Evolutionary conservation across 768 basidiomycete species (phyloP).

Genomic region (Podaxis rugospora): DNA sequence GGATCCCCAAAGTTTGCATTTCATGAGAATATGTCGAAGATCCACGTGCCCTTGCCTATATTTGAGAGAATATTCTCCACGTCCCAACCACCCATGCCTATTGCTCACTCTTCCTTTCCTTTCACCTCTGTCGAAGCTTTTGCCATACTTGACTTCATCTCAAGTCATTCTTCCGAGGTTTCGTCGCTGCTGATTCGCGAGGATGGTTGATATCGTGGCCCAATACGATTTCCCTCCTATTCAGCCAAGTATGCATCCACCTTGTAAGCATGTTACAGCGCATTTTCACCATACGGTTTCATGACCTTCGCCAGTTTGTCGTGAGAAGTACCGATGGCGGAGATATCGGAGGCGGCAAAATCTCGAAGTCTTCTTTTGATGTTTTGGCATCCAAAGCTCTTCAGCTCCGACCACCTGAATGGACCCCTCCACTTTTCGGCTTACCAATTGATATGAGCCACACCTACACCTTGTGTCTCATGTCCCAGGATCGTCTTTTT

Average conservation of each 20-base stretch:
- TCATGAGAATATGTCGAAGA: conserved; percentile 14
- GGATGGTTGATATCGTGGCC: background rate
- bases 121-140: background rate
- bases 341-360: conserved; percentile 10
- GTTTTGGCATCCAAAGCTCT: background rate
- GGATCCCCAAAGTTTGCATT: conserved; percentile 16
- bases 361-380: conserved; percentile 1
- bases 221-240: background rate
- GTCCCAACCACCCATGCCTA: conserved; percentile 4
- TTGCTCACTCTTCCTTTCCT: conserved; percentile 8
- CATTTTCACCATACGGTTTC: background rate
- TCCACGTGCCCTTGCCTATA: conserved; percentile 13
- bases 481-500: too few species aligned
- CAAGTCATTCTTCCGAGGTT: conserved; percentile 8
- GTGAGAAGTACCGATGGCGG: background rate
- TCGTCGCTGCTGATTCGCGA: background rate
- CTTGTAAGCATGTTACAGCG: too few species aligned
- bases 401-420: background rate
- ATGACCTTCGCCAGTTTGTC: background rate
- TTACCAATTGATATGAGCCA: background rate
- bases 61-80: background rate
- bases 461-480: background rate
- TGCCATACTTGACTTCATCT: background rate
- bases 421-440: background rate
- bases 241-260: background rate